A percentile compares a stretch with the other conserved stretches of the same genome.
Conservation (phyloP, 169 alveolate genomes). For the Pseudocohnilembus persalinus region DNA sequence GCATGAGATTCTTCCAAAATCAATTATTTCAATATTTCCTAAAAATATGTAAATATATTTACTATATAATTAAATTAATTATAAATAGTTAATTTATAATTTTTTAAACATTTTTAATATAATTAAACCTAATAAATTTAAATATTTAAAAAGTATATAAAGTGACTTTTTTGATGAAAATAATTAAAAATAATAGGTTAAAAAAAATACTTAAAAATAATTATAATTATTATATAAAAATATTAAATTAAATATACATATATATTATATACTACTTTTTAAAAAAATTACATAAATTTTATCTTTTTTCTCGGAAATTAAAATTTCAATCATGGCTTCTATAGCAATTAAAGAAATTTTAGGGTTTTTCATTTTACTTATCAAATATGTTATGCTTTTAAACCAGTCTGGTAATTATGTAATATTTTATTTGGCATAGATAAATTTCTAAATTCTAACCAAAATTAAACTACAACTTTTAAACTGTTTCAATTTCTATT, state of each 20-base stretch:
- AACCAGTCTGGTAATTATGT: slow-evolving; percentile 36
- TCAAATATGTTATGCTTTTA: slow-evolving; percentile 28
- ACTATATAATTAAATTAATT: too few relatives aligned
- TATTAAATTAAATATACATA: too few relatives aligned
- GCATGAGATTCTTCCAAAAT: slow-evolving; percentile 37
- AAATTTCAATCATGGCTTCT: slow-evolving; percentile 39
- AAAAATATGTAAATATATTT: too few relatives aligned
- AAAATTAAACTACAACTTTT: slow-evolving; percentile 6
- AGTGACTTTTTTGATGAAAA: too few relatives aligned
- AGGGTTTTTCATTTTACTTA: slow-evolving; percentile 40
- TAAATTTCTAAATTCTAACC: slow-evolving; percentile 29
- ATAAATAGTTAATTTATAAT: background rate
- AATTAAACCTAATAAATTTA: too few relatives aligned
- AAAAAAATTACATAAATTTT: slow-evolving; percentile 21
- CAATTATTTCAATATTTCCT: slow-evolving; percentile 22
- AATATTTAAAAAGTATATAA: too few relatives aligned
- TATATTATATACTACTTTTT: too few relatives aligned
- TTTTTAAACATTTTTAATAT: too few relatives aligned
- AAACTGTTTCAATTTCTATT: background rate
- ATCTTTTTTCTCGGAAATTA: slow-evolving; percentile 38
- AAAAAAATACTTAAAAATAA: too few relatives aligned
- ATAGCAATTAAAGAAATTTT: slow-evolving; percentile 39
- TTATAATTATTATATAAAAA: too few relatives aligned
- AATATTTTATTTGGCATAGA: slow-evolving; percentile 23
- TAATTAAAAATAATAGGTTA: too few relatives aligned